A percentile compares a stretch with the other conserved stretches of the same genome.
These are phyloP conservation scores for Phytophthora ohioensis DNA, from an alignment of 352 stramenopile genomes.

Conservation along the genomic window DNA sequence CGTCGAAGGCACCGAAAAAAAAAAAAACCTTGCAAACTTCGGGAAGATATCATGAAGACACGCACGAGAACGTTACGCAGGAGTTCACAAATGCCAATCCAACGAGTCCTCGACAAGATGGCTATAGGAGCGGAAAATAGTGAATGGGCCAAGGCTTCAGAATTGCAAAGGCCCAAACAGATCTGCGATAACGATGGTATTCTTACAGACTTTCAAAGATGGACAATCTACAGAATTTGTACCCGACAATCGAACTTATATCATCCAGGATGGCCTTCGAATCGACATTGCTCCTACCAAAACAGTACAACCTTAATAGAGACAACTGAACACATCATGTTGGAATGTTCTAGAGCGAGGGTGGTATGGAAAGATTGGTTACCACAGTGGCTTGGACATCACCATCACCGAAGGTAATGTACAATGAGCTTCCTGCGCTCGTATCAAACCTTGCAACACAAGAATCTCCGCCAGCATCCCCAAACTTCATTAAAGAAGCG, in stretches of 20 bases:
- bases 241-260: neutral
- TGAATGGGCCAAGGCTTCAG: neutral
- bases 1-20: neutral
- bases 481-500: neutral
- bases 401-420: neutral
- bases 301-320: neutral
- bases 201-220: neutral
- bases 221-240: neutral
- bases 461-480: neutral
- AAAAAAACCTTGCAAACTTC: neutral
- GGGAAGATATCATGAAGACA: neutral
- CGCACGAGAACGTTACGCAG: neutral
- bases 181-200: neutral
- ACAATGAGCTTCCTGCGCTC: neutral
- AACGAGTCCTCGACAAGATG: neutral
- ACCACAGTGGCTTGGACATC: neutral
- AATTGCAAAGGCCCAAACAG: neutral
- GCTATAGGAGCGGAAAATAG: neutral
- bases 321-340: constrained; percentile 1
- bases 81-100: neutral
- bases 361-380: neutral
- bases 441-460: neutral
- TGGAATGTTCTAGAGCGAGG: neutral
- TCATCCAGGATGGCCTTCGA: neutral
- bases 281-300: neutral